Evolutionary conservation across 495 filamentous ascomycete species (phyloP), one percentile per base, ranked within the genome.

Genomic region (Talaromyces adpressus): DNA sequence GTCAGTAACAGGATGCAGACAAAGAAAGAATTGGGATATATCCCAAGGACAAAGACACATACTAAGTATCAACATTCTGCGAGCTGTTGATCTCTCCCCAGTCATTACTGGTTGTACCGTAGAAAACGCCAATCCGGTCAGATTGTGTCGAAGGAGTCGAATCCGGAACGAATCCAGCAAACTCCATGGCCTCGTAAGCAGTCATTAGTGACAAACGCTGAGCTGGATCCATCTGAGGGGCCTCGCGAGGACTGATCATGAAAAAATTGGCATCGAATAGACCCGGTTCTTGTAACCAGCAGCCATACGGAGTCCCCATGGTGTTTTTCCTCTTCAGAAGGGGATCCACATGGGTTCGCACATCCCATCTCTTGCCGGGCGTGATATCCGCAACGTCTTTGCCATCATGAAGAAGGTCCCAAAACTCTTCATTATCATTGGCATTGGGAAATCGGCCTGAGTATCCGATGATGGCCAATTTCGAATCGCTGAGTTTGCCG

Each of bases 211-310:
- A 89, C 68, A 96, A 80, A 36, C 93, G 83, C 71, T 95, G 92
- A 77, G 92, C 92, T 1, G 93, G 93, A 72, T 96, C 93, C 0
- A 91, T 92, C 66, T 94, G 90, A 45, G 84, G 80, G 6, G 93
- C 93, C 77, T 97, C 93, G 64, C 92, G 89, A 4, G 92, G 92
- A 16, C 92, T 96, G 86, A 97, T 94, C 74, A 91, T 93, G 85
- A 97, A 97, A 76, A 96, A 96, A 0, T 85, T 82, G 27, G 90
- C 85, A 61, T 97, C 93, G 69, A 97, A 97, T 29, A 88, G 75
- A 7, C 89, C 89, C 0, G 92, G 89, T 54, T 96, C 84, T 53
- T 94, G 85, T 66, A 96, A 90, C 81, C 90, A 97, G 76, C 91
- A 93, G 8, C 92, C 92, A 65, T 90, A 95, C 2, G 87, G 89